Evolutionary conservation across 768 basidiomycete genomes (phyloP), one percentile per base, ranked within the genome.

Genomic region (Ramaria sp.): DNA sequence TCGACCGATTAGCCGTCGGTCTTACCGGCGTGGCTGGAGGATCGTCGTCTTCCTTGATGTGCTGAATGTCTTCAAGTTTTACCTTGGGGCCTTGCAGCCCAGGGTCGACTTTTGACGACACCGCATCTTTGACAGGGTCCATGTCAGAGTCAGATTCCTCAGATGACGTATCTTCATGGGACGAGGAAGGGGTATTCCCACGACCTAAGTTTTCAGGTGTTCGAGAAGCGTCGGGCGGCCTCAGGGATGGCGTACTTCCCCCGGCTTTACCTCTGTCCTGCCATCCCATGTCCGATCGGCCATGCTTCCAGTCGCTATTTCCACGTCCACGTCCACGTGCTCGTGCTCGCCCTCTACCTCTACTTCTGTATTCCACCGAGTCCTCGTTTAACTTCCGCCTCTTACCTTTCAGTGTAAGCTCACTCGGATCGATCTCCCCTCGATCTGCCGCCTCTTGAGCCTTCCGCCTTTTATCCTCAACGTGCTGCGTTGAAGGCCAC

Each of bases 391-490:
- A 65, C 24, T 70, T 63, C 49, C 66, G 69, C 49, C 75, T 76
- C 63, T 82, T 83, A 57, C 68, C n/a, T 37, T 50, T 48, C 37
- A 33, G 20, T 15, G 53, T 54, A 15, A 65, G 68, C 39, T 73
- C 62, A 17, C 73, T 67, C 13, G 72, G 65, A 34, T 80, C 78
- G 48, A 90, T 69, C 68, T 93, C 86, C 1, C 92, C 92, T 53
- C 87, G 78, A n/a, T 82, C 82, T 34, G 80, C 71, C 9, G 91
- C 92, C 60, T 91, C 90, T 59, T 84, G 79, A 22, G 82, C 66
- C 65, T 87, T 91, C 61, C 80, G 76, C 63, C 84, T 85, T 75
- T 94, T 96, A 46, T 95, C 90, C 58, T 79, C 80, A 1, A 90
- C 75, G 24, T 81, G 79, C 49, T 74, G 65, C 31, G 78, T 66